phyloP scores from a whole-genome alignment of 2,329 filamentous ascomycete species.

The Scopulariopsis brevicaulis region DNA sequence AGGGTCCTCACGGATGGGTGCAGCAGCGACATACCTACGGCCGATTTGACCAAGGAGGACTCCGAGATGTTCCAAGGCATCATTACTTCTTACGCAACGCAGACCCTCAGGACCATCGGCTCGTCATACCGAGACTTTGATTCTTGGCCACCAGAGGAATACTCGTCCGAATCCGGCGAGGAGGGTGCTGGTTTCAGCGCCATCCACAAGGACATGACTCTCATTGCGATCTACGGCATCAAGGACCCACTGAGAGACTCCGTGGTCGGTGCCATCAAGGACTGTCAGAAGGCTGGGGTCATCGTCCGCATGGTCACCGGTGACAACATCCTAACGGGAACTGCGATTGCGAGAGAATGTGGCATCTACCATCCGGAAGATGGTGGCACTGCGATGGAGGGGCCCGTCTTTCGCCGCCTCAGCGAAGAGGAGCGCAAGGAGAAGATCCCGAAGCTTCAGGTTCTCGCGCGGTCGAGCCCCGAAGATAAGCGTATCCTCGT shows the following conservation, averaged over 20 bases:
- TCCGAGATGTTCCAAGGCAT: slow-evolving; percentile 15
- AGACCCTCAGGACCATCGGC: slow-evolving; percentile 60
- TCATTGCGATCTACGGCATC: slow-evolving; percentile 60
- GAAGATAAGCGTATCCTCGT: slow-evolving; percentile 57
- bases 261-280: slow-evolving; percentile 51
- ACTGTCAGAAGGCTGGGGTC: slow-evolving; percentile 54
- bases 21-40: slow-evolving; percentile 34
- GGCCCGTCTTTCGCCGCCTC: slow-evolving; percentile 53
- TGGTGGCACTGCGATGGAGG: slow-evolving; percentile 56
- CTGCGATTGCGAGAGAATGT: slow-evolving; percentile 62
- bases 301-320: slow-evolving; percentile 63
- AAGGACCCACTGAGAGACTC: slow-evolving; percentile 58
- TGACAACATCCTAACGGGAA: slow-evolving; percentile 60
- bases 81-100: slow-evolving; percentile 8
- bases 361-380: slow-evolving; percentile 46
- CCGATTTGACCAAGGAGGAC: slow-evolving; percentile 44
- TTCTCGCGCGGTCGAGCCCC: slow-evolving; percentile 53
- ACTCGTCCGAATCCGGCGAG: slow-evolving; percentile 11
- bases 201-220: slow-evolving; percentile 52
- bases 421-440: slow-evolving; percentile 46
- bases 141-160: slow-evolving; percentile 59
- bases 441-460: slow-evolving; percentile 47
- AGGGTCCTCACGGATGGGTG: slow-evolving; percentile 27
- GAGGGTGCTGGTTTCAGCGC: slow-evolving; percentile 44
- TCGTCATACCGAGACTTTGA: slow-evolving; percentile 68